Evolutionary conservation across 2,329 filamentous ascomycete species (phyloP), one percentile per base, ranked within the genome.

Genomic region (Botryotinia narcissicola): DNA sequence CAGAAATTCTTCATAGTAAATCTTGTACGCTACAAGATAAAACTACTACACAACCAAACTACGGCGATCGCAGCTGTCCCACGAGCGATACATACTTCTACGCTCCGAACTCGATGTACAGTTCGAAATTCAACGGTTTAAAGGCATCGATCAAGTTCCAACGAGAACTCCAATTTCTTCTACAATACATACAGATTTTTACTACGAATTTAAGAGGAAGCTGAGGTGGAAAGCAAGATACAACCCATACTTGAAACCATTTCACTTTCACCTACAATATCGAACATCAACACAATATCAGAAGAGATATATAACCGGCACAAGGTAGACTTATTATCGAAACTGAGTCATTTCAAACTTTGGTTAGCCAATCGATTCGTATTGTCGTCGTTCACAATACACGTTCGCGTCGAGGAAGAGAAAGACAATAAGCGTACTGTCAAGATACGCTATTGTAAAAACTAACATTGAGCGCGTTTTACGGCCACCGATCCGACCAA

Each of bases 101-200:
- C 20, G 35, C 46, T 32, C 18, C 73, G 67, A 75, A 71, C 75
- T 74, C 74, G 71, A 78, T 78, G 77, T 76, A 73, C 69, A 72
- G 71, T 40, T 69, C 57, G 71, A 72, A 29, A 74, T 54, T 71
- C 72, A 20, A 69, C 73, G 71, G 62, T 70, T 60, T 73, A 74
- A 70, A 77, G 72, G 70, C 73, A 63, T 74, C 74, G 32, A 71
- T 69, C 75, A 75, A 76, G 74, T 77, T 79, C 76, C 75, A 75
- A 51, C 75, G 42, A 75, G 78, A 76, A 76, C 75, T 73, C 25
- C 70, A 25, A 29, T 78, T 78, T 60, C 75, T 79, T 70, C 70
- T 80, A 48, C 70, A 79, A 40, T 79, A 80, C 74, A 79, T 76
- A 79, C 68, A 72, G 42, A 25, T 54, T 22, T 70, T 69, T 40